Evolutionary conservation across 805 yeast species (phyloP), one percentile per base, ranked within the genome.

Genomic region (Myxozyma sirexii): DNA sequence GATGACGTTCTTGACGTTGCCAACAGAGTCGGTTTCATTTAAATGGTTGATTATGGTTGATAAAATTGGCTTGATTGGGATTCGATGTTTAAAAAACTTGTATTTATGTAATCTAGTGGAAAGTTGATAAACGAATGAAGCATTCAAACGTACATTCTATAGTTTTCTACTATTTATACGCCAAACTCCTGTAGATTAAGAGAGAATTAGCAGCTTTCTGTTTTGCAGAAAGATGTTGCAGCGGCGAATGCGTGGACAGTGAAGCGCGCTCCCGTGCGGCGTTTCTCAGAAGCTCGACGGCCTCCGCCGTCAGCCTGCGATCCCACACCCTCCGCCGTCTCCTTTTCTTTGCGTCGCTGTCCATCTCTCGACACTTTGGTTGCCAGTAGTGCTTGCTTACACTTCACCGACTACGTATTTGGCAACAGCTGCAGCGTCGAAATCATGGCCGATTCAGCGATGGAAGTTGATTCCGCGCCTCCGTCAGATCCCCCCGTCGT

Each of bases 1-100:
- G 88, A 86, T 85, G 99, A 94, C 83, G 98, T 98, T 80, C 88
- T 94, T 79, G 99, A 94, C 80, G 91, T 94, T 80, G 99, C 99
- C 79, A 92, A 92, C 96, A 90, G 94, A 84, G 94, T 93, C 78
- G 99, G 99, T 83, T 61, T 61, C 57, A 61, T 61, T 47, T 61
- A 47, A 58, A 54, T n/a, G 48, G 46, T 49, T 27, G 13, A 45
- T 31, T 21, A 15, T 17, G 17, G 41, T 15, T 29, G 33, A 37
- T 10, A 21, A 41, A 41, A 41, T 15, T 21, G 38, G 49, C 35
- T 29, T 45, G 38, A 24, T 45, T 31, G 49, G 38, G 49, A 17
- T 29, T 45, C 19, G 49, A 45, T 45, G 49, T 33, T 17, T 26
- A 31, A 46, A 31, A 47, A 23, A 26, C 35, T 44, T 44, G 52